Conservation (phyloP, 495 filamentous ascomycete species). For the Xylaria palmicola region DNA sequence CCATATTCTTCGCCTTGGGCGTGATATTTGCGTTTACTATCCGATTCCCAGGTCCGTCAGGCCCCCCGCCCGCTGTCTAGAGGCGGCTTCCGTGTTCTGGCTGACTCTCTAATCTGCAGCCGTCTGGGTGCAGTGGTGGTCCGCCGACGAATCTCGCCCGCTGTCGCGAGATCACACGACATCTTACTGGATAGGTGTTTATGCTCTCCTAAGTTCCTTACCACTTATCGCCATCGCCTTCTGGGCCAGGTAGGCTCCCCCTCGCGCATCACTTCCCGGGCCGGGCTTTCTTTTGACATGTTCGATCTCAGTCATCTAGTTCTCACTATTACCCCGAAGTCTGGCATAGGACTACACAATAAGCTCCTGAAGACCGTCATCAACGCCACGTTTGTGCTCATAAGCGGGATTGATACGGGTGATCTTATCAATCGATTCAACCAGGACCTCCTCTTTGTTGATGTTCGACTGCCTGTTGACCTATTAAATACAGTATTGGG, state of each 20-base stretch:
- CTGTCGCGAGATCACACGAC: slow-evolving; percentile 1
- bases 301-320: neutral
- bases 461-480: slow-evolving; percentile 18
- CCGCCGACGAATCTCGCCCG: slow-evolving; percentile 6
- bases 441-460: slow-evolving; percentile 21
- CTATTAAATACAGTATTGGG: slow-evolving; percentile 9
- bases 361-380: slow-evolving; percentile 17
- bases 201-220: slow-evolving; percentile 5
- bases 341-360: slow-evolving; percentile 9
- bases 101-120: slow-evolving; percentile 13
- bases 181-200: slow-evolving; percentile 16
- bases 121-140: slow-evolving; percentile 19
- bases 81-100: neutral
- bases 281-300: neutral
- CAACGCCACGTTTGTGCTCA: slow-evolving; percentile 5
- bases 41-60: slow-evolving; percentile 10
- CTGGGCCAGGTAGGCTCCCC: neutral
- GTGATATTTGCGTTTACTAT: slow-evolving; percentile 7
- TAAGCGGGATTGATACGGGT: slow-evolving; percentile 10
- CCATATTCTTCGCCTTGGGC: slow-evolving; percentile 8
- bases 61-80: slow-evolving; percentile 13
- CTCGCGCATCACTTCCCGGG: neutral
- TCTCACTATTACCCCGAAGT: slow-evolving; percentile 11
- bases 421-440: slow-evolving; percentile 13
- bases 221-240: slow-evolving; percentile 3